phyloP scores from a whole-genome alignment of 2,329 filamentous ascomycete genomes.

The Podosphaera aphanis region DNA sequence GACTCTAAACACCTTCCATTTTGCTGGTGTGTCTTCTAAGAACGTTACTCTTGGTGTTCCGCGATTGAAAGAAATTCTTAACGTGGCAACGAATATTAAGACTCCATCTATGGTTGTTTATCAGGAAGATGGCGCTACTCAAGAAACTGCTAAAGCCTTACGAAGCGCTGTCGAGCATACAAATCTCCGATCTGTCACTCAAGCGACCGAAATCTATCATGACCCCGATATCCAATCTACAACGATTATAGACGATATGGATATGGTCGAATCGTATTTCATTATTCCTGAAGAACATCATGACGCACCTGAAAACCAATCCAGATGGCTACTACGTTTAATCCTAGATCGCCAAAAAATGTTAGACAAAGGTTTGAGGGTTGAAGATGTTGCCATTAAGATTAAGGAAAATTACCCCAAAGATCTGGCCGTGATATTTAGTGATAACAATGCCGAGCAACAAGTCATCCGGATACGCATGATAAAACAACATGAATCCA shows the following conservation, averaged over 20 bases:
- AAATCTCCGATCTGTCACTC: conserved; percentile 72
- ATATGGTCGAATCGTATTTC: conserved; percentile 95
- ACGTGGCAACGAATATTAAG: conserved; percentile 94
- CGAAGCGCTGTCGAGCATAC: conserved; percentile 88
- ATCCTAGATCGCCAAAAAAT: conserved; percentile 83
- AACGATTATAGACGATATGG: conserved; percentile 63
- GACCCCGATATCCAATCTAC: conserved; percentile 76
- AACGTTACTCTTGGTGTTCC: conserved; percentile 98
- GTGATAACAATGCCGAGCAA: conserved; percentile 90
- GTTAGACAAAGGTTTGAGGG: conserved; percentile 77
- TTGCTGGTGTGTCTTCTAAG: conserved; percentile 98
- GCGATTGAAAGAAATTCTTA: conserved; percentile 97
- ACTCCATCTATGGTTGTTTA: conserved; percentile 93
- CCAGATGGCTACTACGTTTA: conserved; percentile 85
- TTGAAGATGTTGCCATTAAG: conserved; percentile 70
- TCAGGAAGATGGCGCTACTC: conserved; percentile 40
- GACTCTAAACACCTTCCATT: conserved; percentile 99
- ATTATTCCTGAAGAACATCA: conserved; percentile 63
- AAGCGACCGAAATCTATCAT: conserved; percentile 89
- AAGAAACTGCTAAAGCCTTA: conserved; percentile 63
- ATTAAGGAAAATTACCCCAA: conserved; percentile 75
- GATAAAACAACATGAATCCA: conserved; percentile 43
- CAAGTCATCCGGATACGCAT: conserved; percentile 85
- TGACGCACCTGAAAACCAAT: conserved; percentile 46
- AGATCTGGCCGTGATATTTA: conserved; percentile 83